phyloP scores from a whole-genome alignment of 106 monocot genomes.

The Allium sativum region DNA sequence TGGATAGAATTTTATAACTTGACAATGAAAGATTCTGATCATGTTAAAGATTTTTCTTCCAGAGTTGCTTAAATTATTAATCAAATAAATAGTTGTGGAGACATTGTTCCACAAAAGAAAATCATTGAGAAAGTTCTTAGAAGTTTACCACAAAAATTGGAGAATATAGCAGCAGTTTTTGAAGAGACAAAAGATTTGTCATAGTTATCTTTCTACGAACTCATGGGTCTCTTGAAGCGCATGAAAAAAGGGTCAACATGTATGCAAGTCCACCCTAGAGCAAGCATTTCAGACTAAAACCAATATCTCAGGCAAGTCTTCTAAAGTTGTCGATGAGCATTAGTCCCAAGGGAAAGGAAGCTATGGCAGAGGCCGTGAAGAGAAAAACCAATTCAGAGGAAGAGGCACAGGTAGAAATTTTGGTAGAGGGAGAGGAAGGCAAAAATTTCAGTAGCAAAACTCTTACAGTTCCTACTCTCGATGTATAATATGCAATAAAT shows the following conservation, averaged over 20 bases:
- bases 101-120: not conserved
- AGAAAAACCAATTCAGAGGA: no score
- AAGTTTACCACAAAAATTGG: not conserved
- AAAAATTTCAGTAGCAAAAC: no score
- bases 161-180: not conserved
- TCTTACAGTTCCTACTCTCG: no score
- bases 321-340: no score
- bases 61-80: not conserved
- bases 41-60: not conserved
- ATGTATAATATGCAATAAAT: no score
- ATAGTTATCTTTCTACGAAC: not conserved
- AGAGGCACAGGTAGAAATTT: no score
- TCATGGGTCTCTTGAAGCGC: not conserved
- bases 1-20: constrained; percentile 3
- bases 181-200: constrained; percentile 1
- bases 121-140: not conserved
- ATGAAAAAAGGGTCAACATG: not conserved
- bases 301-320: not conserved
- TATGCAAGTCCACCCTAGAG: not conserved
- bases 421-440: no score
- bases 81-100: not conserved
- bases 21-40: not conserved
- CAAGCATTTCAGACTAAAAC: not conserved
- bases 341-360: no score
- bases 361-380: no score